Evolutionary conservation across 352 stramenopile genomes (phyloP), one percentile per base, ranked within the genome.

Genomic region (Globisporangium nodosum): DNA sequence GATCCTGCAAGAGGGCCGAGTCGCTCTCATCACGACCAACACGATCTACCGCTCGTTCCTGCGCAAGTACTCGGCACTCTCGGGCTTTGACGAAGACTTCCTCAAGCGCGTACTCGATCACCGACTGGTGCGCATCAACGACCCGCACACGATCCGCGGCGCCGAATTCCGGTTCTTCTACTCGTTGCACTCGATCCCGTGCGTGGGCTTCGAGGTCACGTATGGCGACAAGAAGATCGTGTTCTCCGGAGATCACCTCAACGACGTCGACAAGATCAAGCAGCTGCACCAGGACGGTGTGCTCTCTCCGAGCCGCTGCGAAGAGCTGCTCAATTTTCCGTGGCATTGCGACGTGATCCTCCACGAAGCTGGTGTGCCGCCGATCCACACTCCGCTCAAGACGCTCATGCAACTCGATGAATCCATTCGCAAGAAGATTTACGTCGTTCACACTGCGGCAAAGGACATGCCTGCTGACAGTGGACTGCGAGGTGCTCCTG

Each of bases 21-120:
- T 98, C 30, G 90, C 92, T 48, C 77, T 98, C 24, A 98, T 98
- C 52, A 98, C 95, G 24, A 98, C 94, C 7, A 80, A 91, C 54
- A 98, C 95, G 13, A 98, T 98, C 70, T 98, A 98, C 68, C 94
- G 92, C 30, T 97, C 88, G 48, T 98, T 98, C 61, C 83, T 98
- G 52, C 87, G 94, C 55, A 98, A 98, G 64, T 98, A 98, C 74
- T 87, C 92, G 40, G 95, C 95, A 33, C 73, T 98, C 8, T 97
- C 90, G 21, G 94, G 90, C 31, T 87, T 98, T 45, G 93, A 90
- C 45, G 83, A 88, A 27, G 75, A 79, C 37, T 92, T 98, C 52
- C 74, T 98, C 18, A 89, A 92, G 37, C 88, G 90, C 20, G 95
- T 96, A 52, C 85, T 98, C 61, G 81, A 96, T 37, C 95, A 97